These are phyloP conservation scores for Starmerella tilneyi DNA, from an alignment of 805 yeast species.

Conservation along the genomic window DNA sequence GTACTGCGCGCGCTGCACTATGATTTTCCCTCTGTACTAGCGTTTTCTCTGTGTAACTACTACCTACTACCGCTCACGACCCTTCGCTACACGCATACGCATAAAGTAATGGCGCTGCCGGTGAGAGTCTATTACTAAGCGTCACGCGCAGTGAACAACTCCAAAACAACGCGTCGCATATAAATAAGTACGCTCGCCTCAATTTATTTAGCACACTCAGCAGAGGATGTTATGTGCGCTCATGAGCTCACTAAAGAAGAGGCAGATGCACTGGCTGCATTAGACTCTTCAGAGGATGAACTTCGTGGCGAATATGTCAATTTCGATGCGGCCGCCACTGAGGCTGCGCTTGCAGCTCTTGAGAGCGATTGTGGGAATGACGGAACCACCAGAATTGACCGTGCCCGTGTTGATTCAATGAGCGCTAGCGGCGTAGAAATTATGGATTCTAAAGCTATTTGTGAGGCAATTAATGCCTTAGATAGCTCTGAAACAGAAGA, in stretches of 20 bases:
- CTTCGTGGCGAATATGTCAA: background rate
- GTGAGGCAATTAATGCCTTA: background rate
- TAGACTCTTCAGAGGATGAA: conserved; percentile 2
- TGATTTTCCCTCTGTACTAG: too few species aligned
- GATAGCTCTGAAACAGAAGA: background rate
- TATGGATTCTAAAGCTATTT: background rate
- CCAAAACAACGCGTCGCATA: background rate
- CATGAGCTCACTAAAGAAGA: conserved; percentile 1
- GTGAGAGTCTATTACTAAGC: background rate
- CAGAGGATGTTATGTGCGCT: background rate
- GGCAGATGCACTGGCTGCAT: background rate
- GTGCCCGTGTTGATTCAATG: too few species aligned
- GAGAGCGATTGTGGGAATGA: background rate
- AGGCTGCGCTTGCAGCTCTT: background rate
- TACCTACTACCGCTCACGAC: too few species aligned
- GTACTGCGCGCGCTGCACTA: too few species aligned
- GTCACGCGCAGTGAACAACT: background rate
- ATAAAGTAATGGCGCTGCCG: too few species aligned
- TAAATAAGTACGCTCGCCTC: background rate
- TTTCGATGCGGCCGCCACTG: background rate
- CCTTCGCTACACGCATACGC: too few species aligned
- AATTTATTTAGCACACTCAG: too few species aligned
- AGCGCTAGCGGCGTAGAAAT: background rate
- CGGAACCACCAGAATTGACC: too few species aligned
- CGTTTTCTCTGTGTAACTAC: too few species aligned